phyloP scores from a whole-genome alignment of 768 basidiomycete genomes.

The Boletus reticulatus region DNA sequence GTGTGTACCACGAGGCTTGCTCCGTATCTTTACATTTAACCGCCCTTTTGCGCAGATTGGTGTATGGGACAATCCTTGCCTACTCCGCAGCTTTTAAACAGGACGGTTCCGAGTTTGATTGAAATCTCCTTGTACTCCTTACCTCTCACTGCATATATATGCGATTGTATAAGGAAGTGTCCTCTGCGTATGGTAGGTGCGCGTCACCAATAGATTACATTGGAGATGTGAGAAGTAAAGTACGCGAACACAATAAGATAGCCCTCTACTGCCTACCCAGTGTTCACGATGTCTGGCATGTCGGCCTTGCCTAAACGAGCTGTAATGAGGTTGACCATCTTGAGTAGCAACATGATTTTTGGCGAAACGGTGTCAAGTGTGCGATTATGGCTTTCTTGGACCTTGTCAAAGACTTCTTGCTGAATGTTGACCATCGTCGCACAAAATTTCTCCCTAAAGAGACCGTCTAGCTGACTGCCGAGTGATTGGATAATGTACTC shows the following conservation, averaged over 20 bases:
- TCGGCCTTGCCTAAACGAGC: slow-evolving; percentile 25
- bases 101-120: slow-evolving; percentile 82
- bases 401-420: slow-evolving; percentile 23
- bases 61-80: slow-evolving; percentile 88
- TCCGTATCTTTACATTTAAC: neutral
- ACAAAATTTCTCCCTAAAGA: slow-evolving; percentile 25
- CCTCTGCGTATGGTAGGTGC: neutral
- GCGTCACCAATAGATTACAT: neutral
- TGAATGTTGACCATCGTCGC: slow-evolving; percentile 19
- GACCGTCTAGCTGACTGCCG: slow-evolving; percentile 21
- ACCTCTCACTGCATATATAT: slow-evolving; percentile 9
- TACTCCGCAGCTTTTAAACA: slow-evolving; percentile 83
- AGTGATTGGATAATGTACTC: slow-evolving; percentile 32
- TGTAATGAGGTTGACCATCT: slow-evolving; percentile 32
- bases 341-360: slow-evolving; percentile 24
- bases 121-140: neutral
- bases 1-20: slow-evolving; percentile 33
- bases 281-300: neutral
- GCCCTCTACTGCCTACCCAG: slow-evolving; percentile 1
- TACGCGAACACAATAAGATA: neutral
- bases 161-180: slow-evolving; percentile 13
- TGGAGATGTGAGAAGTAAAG: neutral
- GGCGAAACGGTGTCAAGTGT: slow-evolving; percentile 28
- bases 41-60: slow-evolving; percentile 45
- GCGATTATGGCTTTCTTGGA: slow-evolving; percentile 17